phyloP scores from a whole-genome alignment of 164 flowering plant species.

The Annona squamosa region DNA sequence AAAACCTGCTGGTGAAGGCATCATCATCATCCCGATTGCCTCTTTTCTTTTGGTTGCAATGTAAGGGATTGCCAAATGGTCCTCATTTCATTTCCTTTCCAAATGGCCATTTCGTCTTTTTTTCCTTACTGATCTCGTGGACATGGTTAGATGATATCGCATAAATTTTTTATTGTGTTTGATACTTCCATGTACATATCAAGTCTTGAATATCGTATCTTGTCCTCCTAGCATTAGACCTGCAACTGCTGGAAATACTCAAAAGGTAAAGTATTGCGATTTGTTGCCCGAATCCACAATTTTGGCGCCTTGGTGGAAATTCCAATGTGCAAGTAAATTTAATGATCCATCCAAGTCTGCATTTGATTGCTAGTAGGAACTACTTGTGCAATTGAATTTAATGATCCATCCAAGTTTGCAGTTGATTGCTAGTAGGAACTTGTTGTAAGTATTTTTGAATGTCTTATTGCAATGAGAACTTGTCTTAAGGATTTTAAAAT shows the following conservation, averaged over 20 bases:
- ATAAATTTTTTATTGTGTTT: no score
- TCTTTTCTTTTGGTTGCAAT: conserved; percentile 68
- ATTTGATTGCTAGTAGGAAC: not conserved
- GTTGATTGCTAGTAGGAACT: not conserved
- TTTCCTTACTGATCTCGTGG: no score
- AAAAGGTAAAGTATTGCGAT: not conserved
- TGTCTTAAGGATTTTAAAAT: no score
- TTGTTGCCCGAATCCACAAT: not conserved
- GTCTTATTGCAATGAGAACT: no score
- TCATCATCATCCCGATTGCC: conserved; percentile 72
- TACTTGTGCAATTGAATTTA: not conserved
- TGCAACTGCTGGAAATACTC: no score
- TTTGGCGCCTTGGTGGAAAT: not conserved
- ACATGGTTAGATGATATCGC: no score
- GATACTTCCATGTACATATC: no score
- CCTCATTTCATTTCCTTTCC: no score
- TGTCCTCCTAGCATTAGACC: no score
- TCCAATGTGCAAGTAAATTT: not conserved
- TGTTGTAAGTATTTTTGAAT: no score
- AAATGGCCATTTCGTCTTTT: no score
- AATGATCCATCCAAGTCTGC: not conserved
- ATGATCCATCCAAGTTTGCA: not conserved
- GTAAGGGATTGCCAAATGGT: conserved; percentile 31
- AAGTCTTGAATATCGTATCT: no score
- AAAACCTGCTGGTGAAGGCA: conserved; percentile 87